Conservation (phyloP, 768 basidiomycete genomes). For the Termitomyces sp. region DNA sequence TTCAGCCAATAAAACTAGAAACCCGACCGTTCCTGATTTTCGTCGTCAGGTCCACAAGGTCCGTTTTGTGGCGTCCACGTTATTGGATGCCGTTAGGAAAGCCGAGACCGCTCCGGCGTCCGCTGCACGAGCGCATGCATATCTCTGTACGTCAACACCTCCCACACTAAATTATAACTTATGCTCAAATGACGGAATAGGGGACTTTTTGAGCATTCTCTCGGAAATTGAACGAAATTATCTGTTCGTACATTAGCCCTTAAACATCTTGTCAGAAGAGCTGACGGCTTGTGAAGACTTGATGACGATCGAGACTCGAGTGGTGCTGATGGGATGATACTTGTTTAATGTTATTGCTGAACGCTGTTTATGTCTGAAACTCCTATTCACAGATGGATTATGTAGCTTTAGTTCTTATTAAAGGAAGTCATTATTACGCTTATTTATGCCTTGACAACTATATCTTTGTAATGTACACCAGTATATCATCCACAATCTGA, state of each 20-base stretch:
- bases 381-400: not conserved
- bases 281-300: conserved; percentile 33
- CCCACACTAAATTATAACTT: not conserved
- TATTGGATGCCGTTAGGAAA: conserved; percentile 80
- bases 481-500: conserved; percentile 2
- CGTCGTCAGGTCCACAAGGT: conserved; percentile 78
- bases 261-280: conserved; percentile 3
- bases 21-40: conserved; percentile 12
- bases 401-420: conserved; percentile 11
- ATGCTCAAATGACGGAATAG: conserved; percentile 30
- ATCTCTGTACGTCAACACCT: conserved; percentile 57
- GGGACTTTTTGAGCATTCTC: conserved; percentile 89
- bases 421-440: conserved; percentile 11
- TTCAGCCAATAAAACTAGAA: not conserved
- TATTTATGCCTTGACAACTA: conserved; percentile 6
- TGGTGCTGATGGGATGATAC: conserved; percentile 43
- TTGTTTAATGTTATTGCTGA: conserved; percentile 3
- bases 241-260: conserved; percentile 41
- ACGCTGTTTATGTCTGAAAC: not conserved
- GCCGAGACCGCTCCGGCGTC: conserved; percentile 76
- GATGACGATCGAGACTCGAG: conserved; percentile 68
- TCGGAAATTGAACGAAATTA: conserved; percentile 92
- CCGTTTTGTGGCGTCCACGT: conserved; percentile 86
- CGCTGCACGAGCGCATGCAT: conserved; percentile 81
- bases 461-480: conserved; percentile 9